Base-by-base conservation (phyloP, 306 rosid genomes). In the Parietaria judaica region DNA sequence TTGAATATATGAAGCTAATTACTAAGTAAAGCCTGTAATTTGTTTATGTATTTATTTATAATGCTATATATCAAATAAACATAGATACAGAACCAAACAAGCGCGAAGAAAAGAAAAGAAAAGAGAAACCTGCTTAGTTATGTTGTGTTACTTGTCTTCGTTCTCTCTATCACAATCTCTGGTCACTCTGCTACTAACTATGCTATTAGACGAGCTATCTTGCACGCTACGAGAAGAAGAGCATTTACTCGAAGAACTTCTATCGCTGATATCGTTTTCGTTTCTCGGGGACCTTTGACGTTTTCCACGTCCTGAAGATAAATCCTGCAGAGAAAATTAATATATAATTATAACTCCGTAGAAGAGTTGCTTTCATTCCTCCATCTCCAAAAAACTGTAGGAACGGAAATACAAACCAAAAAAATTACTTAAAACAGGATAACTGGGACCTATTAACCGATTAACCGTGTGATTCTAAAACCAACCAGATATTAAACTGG, bases 121-220 rank as follows among this genome's bases (percentile, higher is more conserved):
- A 6, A 44, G 31, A 54, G 12, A 43, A 51, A 49, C 63, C 66
- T 69, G 47, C 36, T 50, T n/a, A 49, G 53, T 49, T 52, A 47
- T 6, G 41, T 58, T 53, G 45, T 50, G 57, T 50, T 58, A 56
- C 50, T 58, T 57, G 35, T 44, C 17, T 35, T 64, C 46, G 43
- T 55, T 4, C 59, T 70, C 58, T 63, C 72, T 70, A 23, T 86
- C 5, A 41, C 83, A 77, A 64, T 74, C 84, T 56, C 58, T 66
- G 47, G 68, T 59, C 67, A 71, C 79, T 72, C 74, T 67, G 72
- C 84, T 81, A 39, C 77, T 80, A 36, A 51, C 77, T 54, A 71
- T 74, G 46, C 85, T 81, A 68, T 78, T 79, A 53, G 85, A 84
- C 47, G 94, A 84, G 79, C 95, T 87, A 70, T 78, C 90, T 67